Base-by-base conservation (phyloP, 768 basidiomycete genomes). In the Tulasnella sp. region DNA sequence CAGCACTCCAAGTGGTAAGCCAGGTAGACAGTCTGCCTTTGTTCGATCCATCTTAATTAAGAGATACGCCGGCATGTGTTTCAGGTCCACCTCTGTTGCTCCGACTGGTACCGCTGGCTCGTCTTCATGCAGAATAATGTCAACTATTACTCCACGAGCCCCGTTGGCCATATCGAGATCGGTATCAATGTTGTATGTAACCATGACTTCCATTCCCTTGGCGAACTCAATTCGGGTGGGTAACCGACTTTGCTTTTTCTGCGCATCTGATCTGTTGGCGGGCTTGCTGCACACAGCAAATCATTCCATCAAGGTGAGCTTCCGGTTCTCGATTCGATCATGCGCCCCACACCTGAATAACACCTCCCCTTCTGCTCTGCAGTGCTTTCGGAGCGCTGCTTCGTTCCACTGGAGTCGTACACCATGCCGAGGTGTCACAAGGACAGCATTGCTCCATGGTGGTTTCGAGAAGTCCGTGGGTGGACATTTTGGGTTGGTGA, bases 161-260 rank as follows among this genome's bases (percentile, higher is more conserved):
- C 77, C 74, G 47, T 77, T 78, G 0, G 74, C 72, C 1, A 77
- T 51, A 52, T 76, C 72, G 0, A 66, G 64, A 21, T 76, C 72
- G 2, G 74, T 74, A 2, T 69, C 67, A 0, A 76, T 61, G 45
- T 76, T 77, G 0, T 64, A 13, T 2, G 67, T 62, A 0, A 75
- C 69, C 73, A 78, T 75, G 0, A 68, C 73, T 45, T 69, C 63
- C 72, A 73, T 73, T 0, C 75, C 74, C 0, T 72, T 61, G 0
- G 70, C 70, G 0, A 75, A 24, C 42, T 52, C 49, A 54, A 17
- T 27, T n/a, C n/a, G 29, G 32, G 56, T 59, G 63, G 75, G 68
- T 0, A 76, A 65, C 0, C 71, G 44, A 9, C 76, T 70, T 19
- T 69, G 68, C 0, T 63, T 62, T 0, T 77, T 68, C 2, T 43